A percentile compares a stretch with the other conserved stretches of the same genome.
phyloP scores from a whole-genome alignment of 2,329 filamentous ascomycete genomes.

The Sporothrix pseudoabietina region DNA sequence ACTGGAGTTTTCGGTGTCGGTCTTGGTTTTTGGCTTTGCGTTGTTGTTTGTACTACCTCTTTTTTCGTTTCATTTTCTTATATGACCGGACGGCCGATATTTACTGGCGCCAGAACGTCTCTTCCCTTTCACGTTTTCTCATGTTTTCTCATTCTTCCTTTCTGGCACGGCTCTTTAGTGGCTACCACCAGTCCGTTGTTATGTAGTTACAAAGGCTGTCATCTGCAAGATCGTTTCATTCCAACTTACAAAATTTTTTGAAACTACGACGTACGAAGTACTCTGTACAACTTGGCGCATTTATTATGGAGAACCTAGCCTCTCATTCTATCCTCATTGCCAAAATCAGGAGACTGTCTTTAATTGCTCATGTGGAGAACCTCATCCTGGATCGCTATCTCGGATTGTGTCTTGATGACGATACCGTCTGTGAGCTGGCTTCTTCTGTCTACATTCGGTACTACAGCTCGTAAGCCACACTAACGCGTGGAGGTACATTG shows the following conservation, averaged over 20 bases:
- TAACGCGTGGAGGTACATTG: background rate
- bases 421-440: background rate
- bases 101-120: background rate
- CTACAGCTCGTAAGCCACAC: background rate
- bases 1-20: constrained; percentile 20
- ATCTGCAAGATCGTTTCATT: too few relatives aligned
- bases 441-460: background rate
- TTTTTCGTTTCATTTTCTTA: background rate
- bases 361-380: too few relatives aligned
- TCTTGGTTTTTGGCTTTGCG: background rate
- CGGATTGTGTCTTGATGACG: too few relatives aligned
- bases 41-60: background rate
- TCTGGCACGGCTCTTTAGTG: background rate
- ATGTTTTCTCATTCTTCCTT: background rate
- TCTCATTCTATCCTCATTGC: too few relatives aligned
- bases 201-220: background rate
- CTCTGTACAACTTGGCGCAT: too few relatives aligned
- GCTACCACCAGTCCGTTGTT: background rate
- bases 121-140: background rate
- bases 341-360: too few relatives aligned
- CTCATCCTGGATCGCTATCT: too few relatives aligned
- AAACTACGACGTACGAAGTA: too few relatives aligned
- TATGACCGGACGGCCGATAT: background rate
- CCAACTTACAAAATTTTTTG: too few relatives aligned
- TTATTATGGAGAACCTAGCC: too few relatives aligned